phyloP scores from a whole-genome alignment of 2,329 filamentous ascomycete genomes.

The Penicillium palitans region DNA sequence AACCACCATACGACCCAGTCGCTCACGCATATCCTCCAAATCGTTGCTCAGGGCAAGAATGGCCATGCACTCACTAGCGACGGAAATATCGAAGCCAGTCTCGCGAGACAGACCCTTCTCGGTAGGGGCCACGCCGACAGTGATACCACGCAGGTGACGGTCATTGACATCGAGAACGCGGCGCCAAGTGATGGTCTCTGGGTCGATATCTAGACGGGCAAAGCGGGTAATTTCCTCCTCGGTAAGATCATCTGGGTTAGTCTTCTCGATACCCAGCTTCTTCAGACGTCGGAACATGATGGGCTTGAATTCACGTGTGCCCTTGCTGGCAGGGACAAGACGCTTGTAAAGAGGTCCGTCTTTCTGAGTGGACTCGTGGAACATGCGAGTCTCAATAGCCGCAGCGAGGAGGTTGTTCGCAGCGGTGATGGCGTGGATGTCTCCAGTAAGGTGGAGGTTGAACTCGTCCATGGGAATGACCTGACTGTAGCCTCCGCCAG shows the following conservation, averaged over 20 bases:
- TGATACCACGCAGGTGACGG: slow-evolving; percentile 85
- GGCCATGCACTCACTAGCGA: slow-evolving; percentile 97
- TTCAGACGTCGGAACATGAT: slow-evolving; percentile 91
- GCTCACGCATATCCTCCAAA: slow-evolving; percentile 84
- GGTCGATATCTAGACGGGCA: slow-evolving; percentile 93
- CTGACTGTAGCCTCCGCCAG: slow-evolving; percentile 96
- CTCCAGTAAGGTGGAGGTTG: slow-evolving; percentile 94
- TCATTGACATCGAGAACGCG: slow-evolving; percentile 97
- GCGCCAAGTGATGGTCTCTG: slow-evolving; percentile 94
- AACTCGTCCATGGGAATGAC: slow-evolving; percentile 99
- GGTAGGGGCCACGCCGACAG: slow-evolving; percentile 81
- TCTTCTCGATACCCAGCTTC: slow-evolving; percentile 96
- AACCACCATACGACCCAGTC: slow-evolving; percentile 93
- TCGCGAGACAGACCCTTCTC: slow-evolving; percentile 86
- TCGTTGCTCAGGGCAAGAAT: slow-evolving; percentile 91
- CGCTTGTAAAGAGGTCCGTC: slow-evolving; percentile 84
- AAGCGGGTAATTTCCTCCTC: slow-evolving; percentile 85
- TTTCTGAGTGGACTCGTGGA: slow-evolving; percentile 95
- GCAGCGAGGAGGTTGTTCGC: slow-evolving; percentile 97
- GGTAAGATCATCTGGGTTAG: slow-evolving; percentile 84
- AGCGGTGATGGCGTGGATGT: slow-evolving; percentile 95
- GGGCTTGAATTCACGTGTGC: slow-evolving; percentile 79
- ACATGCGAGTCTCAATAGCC: slow-evolving; percentile 96
- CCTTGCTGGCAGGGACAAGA: slow-evolving; percentile 85
- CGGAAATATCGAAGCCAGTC: slow-evolving; percentile 96